Conservation (phyloP, 257 asterid species). For the Lycium barbarum region DNA sequence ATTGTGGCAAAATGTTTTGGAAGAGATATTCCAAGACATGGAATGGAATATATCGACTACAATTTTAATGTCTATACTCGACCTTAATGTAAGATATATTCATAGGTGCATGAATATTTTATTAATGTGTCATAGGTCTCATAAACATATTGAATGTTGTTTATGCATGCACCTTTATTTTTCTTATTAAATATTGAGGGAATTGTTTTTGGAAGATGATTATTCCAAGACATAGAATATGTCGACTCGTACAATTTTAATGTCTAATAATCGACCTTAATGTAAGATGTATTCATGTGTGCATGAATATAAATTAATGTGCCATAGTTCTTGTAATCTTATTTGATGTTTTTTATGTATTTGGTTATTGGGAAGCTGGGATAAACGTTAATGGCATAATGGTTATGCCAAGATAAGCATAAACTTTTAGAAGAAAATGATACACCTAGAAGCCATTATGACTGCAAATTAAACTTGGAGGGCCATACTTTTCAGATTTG, state of each 20-base stretch:
- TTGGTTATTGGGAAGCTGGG: background rate
- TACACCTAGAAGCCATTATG: background rate
- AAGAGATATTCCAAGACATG: background rate
- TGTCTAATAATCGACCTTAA: background rate
- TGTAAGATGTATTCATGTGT: background rate
- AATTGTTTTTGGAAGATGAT: too few relatives aligned
- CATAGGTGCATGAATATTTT: too few relatives aligned
- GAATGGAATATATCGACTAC: background rate
- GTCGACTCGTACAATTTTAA: background rate
- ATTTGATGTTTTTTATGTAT: background rate
- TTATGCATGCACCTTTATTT: too few relatives aligned
- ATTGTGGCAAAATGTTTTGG: background rate
- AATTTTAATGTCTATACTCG: too few relatives aligned
- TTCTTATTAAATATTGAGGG: too few relatives aligned
- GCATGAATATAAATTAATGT: background rate
- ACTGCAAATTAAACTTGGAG: too few relatives aligned
- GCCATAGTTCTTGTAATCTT: background rate
- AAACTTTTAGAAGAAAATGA: background rate
- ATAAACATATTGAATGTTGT: too few relatives aligned
- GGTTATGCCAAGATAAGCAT: background rate
- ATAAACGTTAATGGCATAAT: background rate
- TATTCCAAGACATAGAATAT: too few relatives aligned
- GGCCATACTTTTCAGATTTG: slow-evolving; percentile 29
- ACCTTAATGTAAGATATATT: too few relatives aligned
- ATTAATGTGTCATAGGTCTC: too few relatives aligned